phyloP scores from a whole-genome alignment of 768 basidiomycete genomes.

The Sporobolomyces roseus region DNA sequence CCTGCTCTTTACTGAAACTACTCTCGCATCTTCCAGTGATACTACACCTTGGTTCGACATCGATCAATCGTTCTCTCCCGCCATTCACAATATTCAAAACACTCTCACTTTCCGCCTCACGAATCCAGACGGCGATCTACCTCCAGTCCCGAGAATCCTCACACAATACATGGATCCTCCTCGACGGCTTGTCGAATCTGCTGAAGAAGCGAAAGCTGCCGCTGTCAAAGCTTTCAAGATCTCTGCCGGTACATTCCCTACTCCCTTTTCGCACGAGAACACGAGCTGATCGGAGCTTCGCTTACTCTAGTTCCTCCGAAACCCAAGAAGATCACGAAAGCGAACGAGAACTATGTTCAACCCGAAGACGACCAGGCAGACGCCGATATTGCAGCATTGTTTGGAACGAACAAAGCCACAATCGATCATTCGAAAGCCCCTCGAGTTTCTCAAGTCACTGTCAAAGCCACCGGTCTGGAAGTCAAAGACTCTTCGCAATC shows the following conservation, averaged over 20 bases:
- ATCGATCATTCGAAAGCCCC: conserved; percentile 1
- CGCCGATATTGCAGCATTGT: conserved; percentile 8
- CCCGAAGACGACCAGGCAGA: conserved; percentile 8
- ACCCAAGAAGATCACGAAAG: conserved; percentile 36
- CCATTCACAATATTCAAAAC: conserved; percentile 85
- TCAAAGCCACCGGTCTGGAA: background rate
- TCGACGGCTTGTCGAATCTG: conserved; percentile 60
- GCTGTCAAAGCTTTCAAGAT: conserved; percentile 69
- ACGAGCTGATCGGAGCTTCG: too few species aligned
- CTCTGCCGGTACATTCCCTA: conserved; percentile 56
- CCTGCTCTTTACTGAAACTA: too few species aligned
- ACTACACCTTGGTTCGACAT: conserved; percentile 72
- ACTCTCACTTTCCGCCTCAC: conserved; percentile 74
- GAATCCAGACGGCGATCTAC: conserved; percentile 67
- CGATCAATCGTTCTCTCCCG: conserved; percentile 75
- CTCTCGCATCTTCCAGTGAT: conserved; percentile 52
- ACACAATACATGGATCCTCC: conserved; percentile 81
- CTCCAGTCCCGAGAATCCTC: conserved; percentile 79
- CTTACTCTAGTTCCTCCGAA: conserved; percentile 50
- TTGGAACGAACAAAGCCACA: background rate
- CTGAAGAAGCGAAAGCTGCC: conserved; percentile 58
- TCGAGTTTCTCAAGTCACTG: conserved; percentile 16
- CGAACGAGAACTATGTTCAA: conserved; percentile 7
- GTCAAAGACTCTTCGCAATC: conserved; percentile 2
- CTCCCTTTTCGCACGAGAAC: background rate